These are phyloP conservation scores for Alternaria alternata DNA, from an alignment of 2,329 filamentous ascomycete species.

Conservation along the genomic window DNA sequence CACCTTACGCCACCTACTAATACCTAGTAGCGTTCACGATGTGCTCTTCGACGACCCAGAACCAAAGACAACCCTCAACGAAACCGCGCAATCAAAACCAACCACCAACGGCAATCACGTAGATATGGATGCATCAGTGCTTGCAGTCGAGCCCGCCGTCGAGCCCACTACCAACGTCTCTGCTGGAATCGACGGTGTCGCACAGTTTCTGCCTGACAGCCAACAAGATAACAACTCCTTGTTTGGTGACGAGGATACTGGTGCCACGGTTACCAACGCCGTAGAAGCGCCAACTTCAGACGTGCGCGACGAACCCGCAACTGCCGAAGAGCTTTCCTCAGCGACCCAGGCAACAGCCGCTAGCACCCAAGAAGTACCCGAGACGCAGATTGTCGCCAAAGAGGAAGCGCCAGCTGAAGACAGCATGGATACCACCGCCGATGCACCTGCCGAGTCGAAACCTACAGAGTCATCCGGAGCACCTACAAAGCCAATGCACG, in stretches of 20 bases:
- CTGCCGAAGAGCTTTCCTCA: constrained; percentile 20
- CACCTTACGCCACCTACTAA: constrained; percentile 24
- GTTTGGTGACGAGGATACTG: constrained; percentile 43
- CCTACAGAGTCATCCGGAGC: constrained; percentile 24
- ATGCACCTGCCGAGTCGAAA: constrained; percentile 24
- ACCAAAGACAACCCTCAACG: constrained; percentile 24
- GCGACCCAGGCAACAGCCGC: constrained; percentile 29
- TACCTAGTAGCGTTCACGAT: constrained; percentile 39
- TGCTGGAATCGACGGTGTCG: constrained; percentile 54
- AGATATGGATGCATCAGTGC: constrained; percentile 32
- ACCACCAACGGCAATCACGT: constrained; percentile 44
- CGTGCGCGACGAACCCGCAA: constrained; percentile 39
- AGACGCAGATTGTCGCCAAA: constrained; percentile 34
- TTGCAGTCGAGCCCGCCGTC: constrained; percentile 39
- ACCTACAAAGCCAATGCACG: constrained; percentile 46
- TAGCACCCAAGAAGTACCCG: constrained; percentile 42
- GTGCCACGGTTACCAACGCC: constrained; percentile 47
- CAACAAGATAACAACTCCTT: constrained; percentile 52
- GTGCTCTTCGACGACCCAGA: constrained; percentile 48
- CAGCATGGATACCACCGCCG: constrained; percentile 39
- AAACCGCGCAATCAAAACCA: constrained; percentile 35
- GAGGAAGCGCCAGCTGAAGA: constrained; percentile 29
- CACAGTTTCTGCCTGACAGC: constrained; percentile 54
- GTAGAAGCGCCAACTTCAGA: constrained; percentile 53
- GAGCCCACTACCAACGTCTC: constrained; percentile 54